phyloP scores from a whole-genome alignment of 2,329 filamentous ascomycete species.

The Colletotrichum shisoi region DNA sequence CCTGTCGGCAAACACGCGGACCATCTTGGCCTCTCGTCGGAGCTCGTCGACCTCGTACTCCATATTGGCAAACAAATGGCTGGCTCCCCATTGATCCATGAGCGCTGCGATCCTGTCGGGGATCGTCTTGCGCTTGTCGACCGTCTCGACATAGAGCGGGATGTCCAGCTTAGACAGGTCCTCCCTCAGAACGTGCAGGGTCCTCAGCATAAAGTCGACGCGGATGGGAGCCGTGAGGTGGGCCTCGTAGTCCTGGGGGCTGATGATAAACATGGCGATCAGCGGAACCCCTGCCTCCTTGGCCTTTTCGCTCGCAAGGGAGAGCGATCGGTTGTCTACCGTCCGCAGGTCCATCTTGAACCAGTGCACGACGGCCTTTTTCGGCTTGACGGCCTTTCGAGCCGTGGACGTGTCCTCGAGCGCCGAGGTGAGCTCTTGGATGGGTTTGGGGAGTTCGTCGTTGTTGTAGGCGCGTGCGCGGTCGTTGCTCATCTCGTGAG shows the following conservation, averaged over 20 bases:
- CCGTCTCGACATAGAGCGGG: slow-evolving; percentile 77
- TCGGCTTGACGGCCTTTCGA: slow-evolving; percentile 61
- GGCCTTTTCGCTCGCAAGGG: slow-evolving; percentile 70
- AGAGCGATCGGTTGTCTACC: slow-evolving; percentile 75
- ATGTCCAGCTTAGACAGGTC: slow-evolving; percentile 77
- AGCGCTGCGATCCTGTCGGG: slow-evolving; percentile 69
- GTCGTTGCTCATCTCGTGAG: slow-evolving; percentile 82
- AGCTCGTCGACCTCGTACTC: slow-evolving; percentile 95
- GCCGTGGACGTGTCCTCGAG: slow-evolving; percentile 66
- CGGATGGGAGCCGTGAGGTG: slow-evolving; percentile 76
- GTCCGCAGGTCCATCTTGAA: slow-evolving; percentile 84
- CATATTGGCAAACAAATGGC: slow-evolving; percentile 80
- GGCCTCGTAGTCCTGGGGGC: slow-evolving; percentile 83
- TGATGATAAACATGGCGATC: slow-evolving; percentile 79
- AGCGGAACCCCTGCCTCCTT: slow-evolving; percentile 73
- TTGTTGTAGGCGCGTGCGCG: slow-evolving; percentile 77
- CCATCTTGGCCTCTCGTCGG: slow-evolving; percentile 74
- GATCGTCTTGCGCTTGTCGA: slow-evolving; percentile 70
- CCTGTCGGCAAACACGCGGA: slow-evolving; percentile 66
- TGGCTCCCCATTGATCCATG: slow-evolving; percentile 74
- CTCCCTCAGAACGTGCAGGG: slow-evolving; percentile 68
- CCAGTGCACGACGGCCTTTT: slow-evolving; percentile 81
- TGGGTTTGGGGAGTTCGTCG: slow-evolving; percentile 74
- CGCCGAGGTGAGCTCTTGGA: slow-evolving; percentile 70
- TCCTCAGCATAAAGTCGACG: slow-evolving; percentile 83